Percentiles rank a stretch among this genome's conserved stretches.
Evolutionary conservation across 441 rosid genomes (phyloP).

Genomic region (Syzygium malaccense): DNA sequence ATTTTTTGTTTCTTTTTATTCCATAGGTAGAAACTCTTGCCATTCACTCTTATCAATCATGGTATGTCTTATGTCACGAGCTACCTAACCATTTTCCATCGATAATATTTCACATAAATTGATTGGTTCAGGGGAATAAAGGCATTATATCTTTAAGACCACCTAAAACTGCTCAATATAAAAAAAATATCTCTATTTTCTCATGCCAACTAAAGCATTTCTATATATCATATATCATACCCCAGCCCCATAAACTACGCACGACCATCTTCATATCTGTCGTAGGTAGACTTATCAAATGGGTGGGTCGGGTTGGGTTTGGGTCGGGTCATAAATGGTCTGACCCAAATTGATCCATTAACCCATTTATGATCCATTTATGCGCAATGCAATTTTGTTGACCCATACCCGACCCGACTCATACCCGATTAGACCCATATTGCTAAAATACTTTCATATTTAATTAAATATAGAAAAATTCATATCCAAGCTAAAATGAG

Average conservation of each 20-base stretch:
- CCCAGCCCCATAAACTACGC: not conserved
- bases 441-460: too few relatives aligned
- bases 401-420: too few relatives aligned
- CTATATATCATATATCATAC: not conserved
- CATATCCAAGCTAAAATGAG: too few relatives aligned
- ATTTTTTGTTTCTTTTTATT: not conserved
- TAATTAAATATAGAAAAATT: too few relatives aligned
- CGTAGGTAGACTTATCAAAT: accelerated
- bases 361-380: too few relatives aligned
- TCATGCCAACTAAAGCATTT: not conserved
- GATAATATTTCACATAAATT: not conserved
- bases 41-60: not conserved
- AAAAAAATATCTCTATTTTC: not conserved
- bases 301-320: too few relatives aligned
- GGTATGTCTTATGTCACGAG: not conserved
- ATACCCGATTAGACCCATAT: too few relatives aligned
- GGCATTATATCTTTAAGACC: not conserved
- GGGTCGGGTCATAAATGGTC: too few relatives aligned
- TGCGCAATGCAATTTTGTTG: too few relatives aligned
- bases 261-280: not conserved
- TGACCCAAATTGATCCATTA: too few relatives aligned
- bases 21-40: not conserved
- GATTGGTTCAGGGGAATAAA: not conserved
- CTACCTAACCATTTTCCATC: not conserved
- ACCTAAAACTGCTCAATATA: not conserved